Conservation (phyloP, 2,329 filamentous ascomycete genomes). For the Sordariomycetes sp. region DNA sequence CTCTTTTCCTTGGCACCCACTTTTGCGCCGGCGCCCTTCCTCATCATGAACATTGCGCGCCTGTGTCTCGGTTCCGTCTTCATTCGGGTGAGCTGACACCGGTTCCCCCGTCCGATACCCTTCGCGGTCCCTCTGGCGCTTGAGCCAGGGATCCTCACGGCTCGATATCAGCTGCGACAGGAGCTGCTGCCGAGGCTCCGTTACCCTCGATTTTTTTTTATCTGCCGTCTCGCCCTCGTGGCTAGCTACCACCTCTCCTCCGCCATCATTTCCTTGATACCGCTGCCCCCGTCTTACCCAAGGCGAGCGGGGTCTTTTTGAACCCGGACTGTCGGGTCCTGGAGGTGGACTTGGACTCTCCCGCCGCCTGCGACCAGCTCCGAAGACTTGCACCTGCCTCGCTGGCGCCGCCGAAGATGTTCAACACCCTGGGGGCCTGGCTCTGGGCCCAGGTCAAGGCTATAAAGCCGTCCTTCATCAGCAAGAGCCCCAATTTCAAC, state of each 20-base stretch:
- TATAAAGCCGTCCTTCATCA: conserved; percentile 42
- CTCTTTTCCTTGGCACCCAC: neutral
- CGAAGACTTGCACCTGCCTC: neutral
- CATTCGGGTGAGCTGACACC: neutral
- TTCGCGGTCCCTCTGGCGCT: neutral
- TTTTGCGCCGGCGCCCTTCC: neutral
- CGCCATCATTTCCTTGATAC: neutral
- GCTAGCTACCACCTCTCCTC: neutral
- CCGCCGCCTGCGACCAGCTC: neutral
- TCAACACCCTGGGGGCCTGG: neutral
- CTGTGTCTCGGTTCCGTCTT: neutral
- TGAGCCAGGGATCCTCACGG: neutral
- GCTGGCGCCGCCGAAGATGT: neutral
- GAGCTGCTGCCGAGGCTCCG: neutral
- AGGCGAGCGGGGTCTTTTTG: neutral
- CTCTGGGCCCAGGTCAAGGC: conserved; percentile 29
- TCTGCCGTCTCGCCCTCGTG: neutral
- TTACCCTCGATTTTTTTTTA: neutral
- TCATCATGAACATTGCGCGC: neutral
- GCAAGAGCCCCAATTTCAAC: conserved; percentile 57
- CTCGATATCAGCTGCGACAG: neutral
- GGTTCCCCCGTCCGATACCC: neutral
- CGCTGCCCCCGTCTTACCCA: neutral
- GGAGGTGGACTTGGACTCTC: neutral
- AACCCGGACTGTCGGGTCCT: neutral